Percentiles rank a stretch among this genome's conserved stretches.
Evolutionary conservation across 441 rosid species (phyloP).

Genomic region (Corymbia citriodora): DNA sequence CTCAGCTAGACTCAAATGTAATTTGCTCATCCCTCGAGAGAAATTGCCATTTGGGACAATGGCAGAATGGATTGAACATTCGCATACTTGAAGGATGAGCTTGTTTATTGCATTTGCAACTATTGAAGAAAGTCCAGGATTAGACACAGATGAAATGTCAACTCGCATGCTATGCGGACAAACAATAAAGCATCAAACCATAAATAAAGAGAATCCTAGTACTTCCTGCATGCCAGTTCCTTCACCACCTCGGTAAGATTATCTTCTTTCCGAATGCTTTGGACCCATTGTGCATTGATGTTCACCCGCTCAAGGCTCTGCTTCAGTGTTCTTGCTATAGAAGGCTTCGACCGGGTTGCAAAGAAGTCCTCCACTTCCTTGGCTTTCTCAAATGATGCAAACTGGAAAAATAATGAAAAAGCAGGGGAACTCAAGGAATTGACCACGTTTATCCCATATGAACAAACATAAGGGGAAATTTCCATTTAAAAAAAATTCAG

Average conservation of each 20-base stretch:
- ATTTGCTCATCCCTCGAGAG: not conserved
- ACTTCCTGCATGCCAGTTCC: constrained; percentile 49
- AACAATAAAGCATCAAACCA: not conserved
- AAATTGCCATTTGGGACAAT: not conserved
- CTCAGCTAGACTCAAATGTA: not conserved
- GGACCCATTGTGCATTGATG: constrained; percentile 82
- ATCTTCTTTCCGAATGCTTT: constrained; percentile 55
- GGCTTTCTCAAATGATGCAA: constrained; percentile 74
- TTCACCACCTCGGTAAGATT: constrained; percentile 38
- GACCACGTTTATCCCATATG: not conserved
- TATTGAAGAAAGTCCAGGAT: not conserved
- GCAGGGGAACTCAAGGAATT: not conserved
- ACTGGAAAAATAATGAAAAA: constrained; percentile 27
- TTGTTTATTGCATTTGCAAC: not conserved
- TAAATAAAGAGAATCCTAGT: constrained; percentile 3
- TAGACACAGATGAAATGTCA: not conserved
- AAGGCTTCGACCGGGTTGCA: constrained; percentile 44
- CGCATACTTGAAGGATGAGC: not conserved
- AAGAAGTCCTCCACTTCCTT: constrained; percentile 86
- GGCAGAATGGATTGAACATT: not conserved
- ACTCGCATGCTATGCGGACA: not conserved
- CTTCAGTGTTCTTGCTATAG: constrained; percentile 86
- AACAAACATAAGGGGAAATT: not conserved
- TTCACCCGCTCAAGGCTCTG: constrained; percentile 79
- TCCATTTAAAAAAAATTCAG: not conserved